phyloP scores from a whole-genome alignment of 331 rosid genomes.

The Erythrophleum ivorense region DNA sequence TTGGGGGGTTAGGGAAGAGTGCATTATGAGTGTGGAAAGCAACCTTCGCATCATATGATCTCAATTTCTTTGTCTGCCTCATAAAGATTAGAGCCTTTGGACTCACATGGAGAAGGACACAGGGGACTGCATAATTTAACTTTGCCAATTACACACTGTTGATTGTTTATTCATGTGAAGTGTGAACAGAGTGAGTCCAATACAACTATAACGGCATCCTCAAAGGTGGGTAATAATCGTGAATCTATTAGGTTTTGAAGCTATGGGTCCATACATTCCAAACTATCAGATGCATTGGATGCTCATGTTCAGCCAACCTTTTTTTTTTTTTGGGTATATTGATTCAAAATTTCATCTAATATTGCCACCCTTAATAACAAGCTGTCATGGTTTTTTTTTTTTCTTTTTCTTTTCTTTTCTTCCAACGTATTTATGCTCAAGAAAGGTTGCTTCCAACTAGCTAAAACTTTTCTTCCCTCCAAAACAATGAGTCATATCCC shows the following conservation, averaged over 20 bases:
- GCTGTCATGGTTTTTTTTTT: background rate
- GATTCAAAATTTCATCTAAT: background rate
- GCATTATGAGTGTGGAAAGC: constrained; percentile 37
- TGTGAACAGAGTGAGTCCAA: constrained; percentile 19
- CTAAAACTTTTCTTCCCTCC: no score
- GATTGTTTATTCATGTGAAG: constrained; percentile 7
- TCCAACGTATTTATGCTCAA: background rate
- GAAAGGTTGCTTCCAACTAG: background rate
- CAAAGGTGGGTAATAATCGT: background rate
- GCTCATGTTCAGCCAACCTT: background rate
- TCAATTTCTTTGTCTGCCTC: constrained; percentile 47
- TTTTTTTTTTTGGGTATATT: background rate
- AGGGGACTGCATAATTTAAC: constrained; percentile 16
- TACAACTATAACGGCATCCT: constrained; percentile 35
- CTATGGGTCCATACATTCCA: constrained; percentile 1
- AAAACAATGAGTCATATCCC: constrained; percentile 4
- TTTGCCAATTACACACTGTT: background rate
- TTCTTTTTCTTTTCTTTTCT: background rate
- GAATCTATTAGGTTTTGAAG: background rate
- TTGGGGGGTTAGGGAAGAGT: constrained; percentile 17
- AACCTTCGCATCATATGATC: constrained; percentile 1
- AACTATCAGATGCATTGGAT: constrained; percentile 16
- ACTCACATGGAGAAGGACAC: constrained; percentile 25
- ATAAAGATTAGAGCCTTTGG: constrained; percentile 31
- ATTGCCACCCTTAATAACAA: background rate